phyloP scores from a whole-genome alignment of 2,329 filamentous ascomycete genomes.

The Corniculantispora saksenae region DNA sequence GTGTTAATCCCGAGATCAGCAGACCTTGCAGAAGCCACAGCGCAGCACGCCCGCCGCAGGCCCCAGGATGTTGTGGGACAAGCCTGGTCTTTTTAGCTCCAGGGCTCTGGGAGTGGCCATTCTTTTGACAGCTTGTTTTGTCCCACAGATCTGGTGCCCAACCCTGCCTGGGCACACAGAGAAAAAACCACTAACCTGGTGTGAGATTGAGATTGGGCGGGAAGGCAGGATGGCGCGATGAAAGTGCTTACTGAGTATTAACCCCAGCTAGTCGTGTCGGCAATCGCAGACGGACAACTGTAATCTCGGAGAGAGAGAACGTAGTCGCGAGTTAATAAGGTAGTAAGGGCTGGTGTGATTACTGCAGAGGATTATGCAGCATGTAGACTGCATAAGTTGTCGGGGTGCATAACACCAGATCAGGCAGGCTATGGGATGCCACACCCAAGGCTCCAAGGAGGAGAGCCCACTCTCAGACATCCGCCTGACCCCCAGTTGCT shows the following conservation, averaged over 20 bases:
- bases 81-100: not conserved
- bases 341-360: no score
- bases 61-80: not conserved
- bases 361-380: no score
- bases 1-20: constrained; percentile 21
- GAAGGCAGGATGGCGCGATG: constrained; percentile 7
- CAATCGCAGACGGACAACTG: constrained; percentile 8
- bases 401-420: constrained; percentile 13
- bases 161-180: not conserved
- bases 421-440: constrained; percentile 7
- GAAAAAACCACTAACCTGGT: not conserved
- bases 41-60: constrained; percentile 8
- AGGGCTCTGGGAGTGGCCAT: not conserved
- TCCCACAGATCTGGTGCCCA: constrained; percentile 15
- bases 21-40: constrained; percentile 17
- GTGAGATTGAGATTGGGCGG: not conserved
- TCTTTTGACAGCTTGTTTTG: not conserved
- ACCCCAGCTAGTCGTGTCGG: constrained; percentile 5
- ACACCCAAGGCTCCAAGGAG: not conserved
- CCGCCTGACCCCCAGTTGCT: constrained; percentile 1
- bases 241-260: not conserved
- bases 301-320: not conserved
- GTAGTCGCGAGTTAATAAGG: no score
- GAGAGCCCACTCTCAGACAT: not conserved
- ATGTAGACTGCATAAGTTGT: constrained; percentile 2